These are phyloP conservation scores for Calonectria naviculata DNA, from an alignment of 2,329 filamentous ascomycete species.

Conservation along the genomic window DNA sequence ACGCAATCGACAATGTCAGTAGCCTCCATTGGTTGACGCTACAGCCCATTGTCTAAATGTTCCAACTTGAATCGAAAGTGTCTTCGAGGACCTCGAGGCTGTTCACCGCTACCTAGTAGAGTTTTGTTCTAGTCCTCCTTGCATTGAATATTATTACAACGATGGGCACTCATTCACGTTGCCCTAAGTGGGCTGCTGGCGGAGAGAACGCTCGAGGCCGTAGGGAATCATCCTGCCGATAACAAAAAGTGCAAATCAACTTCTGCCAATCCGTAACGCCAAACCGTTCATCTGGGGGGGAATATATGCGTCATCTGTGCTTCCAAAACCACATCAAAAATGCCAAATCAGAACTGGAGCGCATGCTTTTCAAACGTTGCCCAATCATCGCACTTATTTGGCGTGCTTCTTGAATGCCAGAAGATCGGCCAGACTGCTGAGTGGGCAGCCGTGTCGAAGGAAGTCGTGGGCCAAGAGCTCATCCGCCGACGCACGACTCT, in stretches of 20 bases:
- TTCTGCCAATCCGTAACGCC: constrained; percentile 41
- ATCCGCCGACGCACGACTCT: constrained; percentile 89
- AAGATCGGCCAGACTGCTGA: constrained; percentile 85
- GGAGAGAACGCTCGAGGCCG: constrained; percentile 18
- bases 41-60: constrained; percentile 13
- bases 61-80: constrained; percentile 22
- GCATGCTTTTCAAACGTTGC: constrained; percentile 30
- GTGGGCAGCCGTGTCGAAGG: constrained; percentile 88
- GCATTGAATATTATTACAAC: constrained; percentile 36
- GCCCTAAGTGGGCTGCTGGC: constrained; percentile 18
- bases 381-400: constrained; percentile 58
- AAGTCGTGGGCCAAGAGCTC: constrained; percentile 95
- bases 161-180: constrained; percentile 28
- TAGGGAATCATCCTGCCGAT: constrained; percentile 30
- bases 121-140: constrained; percentile 33
- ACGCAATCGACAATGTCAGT: constrained; percentile 27
- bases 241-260: constrained; percentile 32
- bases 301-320: constrained; percentile 42
- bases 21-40: constrained; percentile 24
- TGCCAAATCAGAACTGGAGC: constrained; percentile 30
- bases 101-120: constrained; percentile 24
- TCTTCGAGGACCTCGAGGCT: constrained; percentile 20
- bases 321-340: constrained; percentile 39
- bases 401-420: constrained; percentile 85
- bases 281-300: constrained; percentile 39